Evolutionary conservation across 352 stramenopile genomes (phyloP), one percentile per base, ranked within the genome.

Genomic region (Phytopythium aichiense): DNA sequence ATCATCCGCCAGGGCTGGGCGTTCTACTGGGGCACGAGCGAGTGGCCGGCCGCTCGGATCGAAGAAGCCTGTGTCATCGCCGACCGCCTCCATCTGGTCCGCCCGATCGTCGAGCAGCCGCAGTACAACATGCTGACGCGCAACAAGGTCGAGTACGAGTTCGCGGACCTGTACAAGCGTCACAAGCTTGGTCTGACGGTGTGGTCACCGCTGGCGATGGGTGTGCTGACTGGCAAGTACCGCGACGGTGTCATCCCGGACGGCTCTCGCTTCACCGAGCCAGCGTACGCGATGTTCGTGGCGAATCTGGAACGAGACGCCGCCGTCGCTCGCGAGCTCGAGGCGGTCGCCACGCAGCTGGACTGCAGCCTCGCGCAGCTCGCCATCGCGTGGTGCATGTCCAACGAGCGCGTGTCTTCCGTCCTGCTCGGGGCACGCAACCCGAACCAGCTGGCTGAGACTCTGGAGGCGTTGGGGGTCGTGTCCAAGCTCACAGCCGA

Each of bases 121-220:
- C 65, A 86, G 58, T 89, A 89, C 67, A 84, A 88, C 67, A 85
- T 88, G 33, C 81, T 88, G 57, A 64, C 85, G 30, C 72, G 76
- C 38, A 64, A 80, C 56, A 66, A 72, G 13, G 72, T 89, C n/a
- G 79, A 89, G 63, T 78, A 77, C 50, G 73, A 79, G 33, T 89
- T 83, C 64, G 40, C 72, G 35, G 72, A 80, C 30, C 60, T 89
- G 43, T 89, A 78, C 64, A 71, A 76, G 61, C 72, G 68, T 38
- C 87, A 85, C 69, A 84, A 84, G 35, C 35, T 87, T 33, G 79
- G 72, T 2, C 56, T 79, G 56, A 89, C 76, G 13, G 81, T 74
- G 23, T 89, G 78, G 69, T 82, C 68, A 15, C 76, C 78, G 7
- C 56, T 89, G 22, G 68, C 33, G 1, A 75, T 64, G 18, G 79